Conservation (phyloP, 1,284 basidiomycete species). For the Austroboletus niveus region DNA sequence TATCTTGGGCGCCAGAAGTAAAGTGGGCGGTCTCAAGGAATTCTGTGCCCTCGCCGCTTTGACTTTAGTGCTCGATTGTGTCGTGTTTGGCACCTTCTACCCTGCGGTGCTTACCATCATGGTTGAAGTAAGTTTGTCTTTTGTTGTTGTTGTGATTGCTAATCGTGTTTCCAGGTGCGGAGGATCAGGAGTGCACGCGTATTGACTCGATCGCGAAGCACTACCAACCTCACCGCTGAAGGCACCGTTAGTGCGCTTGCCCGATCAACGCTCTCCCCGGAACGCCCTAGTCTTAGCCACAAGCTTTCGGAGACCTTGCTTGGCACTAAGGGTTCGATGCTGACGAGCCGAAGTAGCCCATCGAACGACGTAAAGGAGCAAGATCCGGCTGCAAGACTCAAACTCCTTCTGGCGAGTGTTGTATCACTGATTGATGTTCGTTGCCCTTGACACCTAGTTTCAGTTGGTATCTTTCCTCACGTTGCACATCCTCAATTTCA, state of each 20-base stretch:
- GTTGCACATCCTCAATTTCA: constrained; percentile 89
- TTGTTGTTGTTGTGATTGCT: constrained; percentile 10
- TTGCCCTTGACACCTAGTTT: constrained; percentile 10
- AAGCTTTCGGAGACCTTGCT: constrained; percentile 52
- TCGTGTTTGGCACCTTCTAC: constrained; percentile 90
- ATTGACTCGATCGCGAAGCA: constrained; percentile 38
- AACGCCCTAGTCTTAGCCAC: constrained; percentile 35
- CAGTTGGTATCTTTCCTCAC: constrained; percentile 85
- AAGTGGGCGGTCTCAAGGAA: constrained; percentile 88
- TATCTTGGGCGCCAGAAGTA: constrained; percentile 82
- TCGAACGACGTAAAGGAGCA: constrained; percentile 36
- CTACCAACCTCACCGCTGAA: constrained; percentile 28
- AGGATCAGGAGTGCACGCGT: constrained; percentile 48
- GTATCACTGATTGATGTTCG: background rate
- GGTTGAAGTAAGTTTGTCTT: constrained; percentile 72
- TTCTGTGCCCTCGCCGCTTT: constrained; percentile 94
- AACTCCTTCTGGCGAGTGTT: constrained; percentile 74
- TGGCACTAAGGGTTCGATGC: constrained; percentile 66
- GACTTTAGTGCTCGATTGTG: constrained; percentile 82
- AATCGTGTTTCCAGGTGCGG: constrained; percentile 38
- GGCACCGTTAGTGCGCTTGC: constrained; percentile 33
- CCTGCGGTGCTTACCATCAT: constrained; percentile 88
- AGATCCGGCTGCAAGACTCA: constrained; percentile 83
- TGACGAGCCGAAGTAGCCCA: constrained; percentile 35
- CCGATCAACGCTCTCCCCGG: constrained; percentile 20